Evolutionary conservation across 2,329 filamentous ascomycete genomes (phyloP).

Genomic region (Stagonosporopsis tanaceti): DNA sequence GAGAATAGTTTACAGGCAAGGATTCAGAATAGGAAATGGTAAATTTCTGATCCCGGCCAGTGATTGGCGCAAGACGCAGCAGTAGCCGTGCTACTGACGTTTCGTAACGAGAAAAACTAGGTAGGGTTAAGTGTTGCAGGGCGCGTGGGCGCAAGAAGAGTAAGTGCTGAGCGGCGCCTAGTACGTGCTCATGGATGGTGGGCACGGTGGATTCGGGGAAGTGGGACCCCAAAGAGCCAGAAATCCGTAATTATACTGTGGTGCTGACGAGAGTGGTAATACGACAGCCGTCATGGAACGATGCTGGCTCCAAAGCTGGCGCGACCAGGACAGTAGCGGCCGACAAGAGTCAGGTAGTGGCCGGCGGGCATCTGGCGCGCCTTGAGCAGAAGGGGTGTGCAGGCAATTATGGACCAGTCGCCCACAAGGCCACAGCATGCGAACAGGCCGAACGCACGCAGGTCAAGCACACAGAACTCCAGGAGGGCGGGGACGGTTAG

Average conservation of each 20-base stretch:
- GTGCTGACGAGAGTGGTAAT: conserved; percentile 25
- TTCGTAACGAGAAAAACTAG: conserved; percentile 40
- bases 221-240: conserved; percentile 37
- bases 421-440: conserved; percentile 19
- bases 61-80: conserved; percentile 38
- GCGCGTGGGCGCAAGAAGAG: conserved; percentile 50
- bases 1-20: conserved; percentile 36
- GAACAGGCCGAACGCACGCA: conserved; percentile 18
- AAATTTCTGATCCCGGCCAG: conserved; percentile 20
- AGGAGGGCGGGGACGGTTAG: conserved; percentile 16
- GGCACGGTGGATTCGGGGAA: conserved; percentile 31
- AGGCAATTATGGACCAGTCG: conserved; percentile 21
- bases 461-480: conserved; percentile 5
- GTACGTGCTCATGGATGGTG: conserved; percentile 39
- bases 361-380: conserved; percentile 43
- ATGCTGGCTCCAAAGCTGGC: conserved; percentile 32
- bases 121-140: conserved; percentile 51
- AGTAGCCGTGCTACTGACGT: conserved; percentile 32
- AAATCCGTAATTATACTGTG: conserved; percentile 37
- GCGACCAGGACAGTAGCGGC: conserved; percentile 39
- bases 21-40: conserved; percentile 42
- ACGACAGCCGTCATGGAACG: conserved; percentile 33
- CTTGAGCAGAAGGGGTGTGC: conserved; percentile 26
- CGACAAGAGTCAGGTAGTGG: conserved; percentile 34
- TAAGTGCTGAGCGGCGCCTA: conserved; percentile 41